A percentile compares a stretch with the other conserved stretches of the same genome.
Conservation (phyloP, 208 protist species). For the Leishmania guyanensis region DNA sequence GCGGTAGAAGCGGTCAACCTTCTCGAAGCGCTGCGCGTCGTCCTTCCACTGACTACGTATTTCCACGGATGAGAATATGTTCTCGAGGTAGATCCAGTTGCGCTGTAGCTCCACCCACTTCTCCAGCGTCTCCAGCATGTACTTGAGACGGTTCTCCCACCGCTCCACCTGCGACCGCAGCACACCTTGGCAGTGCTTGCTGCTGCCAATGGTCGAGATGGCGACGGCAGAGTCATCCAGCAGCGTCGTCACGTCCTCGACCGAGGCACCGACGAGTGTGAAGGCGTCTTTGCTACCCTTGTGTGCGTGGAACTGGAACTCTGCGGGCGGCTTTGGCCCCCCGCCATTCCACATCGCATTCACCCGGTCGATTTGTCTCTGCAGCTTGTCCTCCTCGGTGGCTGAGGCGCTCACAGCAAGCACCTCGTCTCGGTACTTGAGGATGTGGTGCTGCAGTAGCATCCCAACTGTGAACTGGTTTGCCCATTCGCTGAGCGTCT, state of each 20-base stretch:
- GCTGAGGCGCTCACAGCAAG: constrained; percentile 93
- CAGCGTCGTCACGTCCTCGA: constrained; percentile 94
- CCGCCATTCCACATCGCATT: constrained; percentile 92
- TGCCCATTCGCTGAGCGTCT: constrained; percentile 75
- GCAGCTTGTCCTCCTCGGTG: constrained; percentile 96
- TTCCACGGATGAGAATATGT: constrained; percentile 95
- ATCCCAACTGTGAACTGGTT: constrained; percentile 89
- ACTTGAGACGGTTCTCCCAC: constrained; percentile 93
- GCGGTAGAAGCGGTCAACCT: constrained; percentile 94
- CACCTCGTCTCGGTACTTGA: constrained; percentile 90
- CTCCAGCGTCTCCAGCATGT: constrained; percentile 95
- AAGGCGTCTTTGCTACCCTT: constrained; percentile 94
- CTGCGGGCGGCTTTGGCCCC: constrained; percentile 89
- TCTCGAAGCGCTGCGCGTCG: constrained; percentile 95
- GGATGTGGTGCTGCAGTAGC: constrained; percentile 88
- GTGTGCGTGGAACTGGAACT: constrained; percentile 94
- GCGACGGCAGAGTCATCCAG: constrained; percentile 92
- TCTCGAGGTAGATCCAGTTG: constrained; percentile 97
- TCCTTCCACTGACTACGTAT: constrained; percentile 97
- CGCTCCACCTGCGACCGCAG: constrained; percentile 94
- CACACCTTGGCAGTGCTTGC: constrained; percentile 91
- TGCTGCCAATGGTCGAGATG: constrained; percentile 94
- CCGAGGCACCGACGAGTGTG: constrained; percentile 83
- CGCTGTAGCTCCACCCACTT: constrained; percentile 95
- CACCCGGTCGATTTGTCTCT: constrained; percentile 96